Conservation (phyloP, 495 filamentous ascomycete genomes). For the Aspergillus hancockii region DNA sequence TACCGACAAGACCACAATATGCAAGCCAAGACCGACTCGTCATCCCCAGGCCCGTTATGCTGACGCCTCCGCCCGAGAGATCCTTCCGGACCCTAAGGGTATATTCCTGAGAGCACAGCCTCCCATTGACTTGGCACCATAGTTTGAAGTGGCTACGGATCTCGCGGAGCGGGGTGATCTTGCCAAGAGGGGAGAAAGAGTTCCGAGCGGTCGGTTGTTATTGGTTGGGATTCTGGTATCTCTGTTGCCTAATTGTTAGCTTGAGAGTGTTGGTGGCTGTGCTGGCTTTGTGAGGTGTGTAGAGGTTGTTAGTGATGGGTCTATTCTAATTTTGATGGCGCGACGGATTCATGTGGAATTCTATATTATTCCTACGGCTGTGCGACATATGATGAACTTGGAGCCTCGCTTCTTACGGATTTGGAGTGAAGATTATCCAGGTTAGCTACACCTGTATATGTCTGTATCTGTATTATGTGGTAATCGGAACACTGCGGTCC, state of each 20-base stretch:
- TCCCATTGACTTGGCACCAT: neutral
- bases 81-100: neutral
- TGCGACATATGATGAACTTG: no score
- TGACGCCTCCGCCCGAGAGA: neutral
- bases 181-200: neutral
- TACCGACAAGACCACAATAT: neutral
- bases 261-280: neutral
- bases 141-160: neutral
- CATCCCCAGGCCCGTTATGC: slow-evolving; percentile 9
- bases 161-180: neutral
- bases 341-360: no score
- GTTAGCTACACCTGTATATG: no score
- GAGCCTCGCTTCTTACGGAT: no score
- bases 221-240: neutral
- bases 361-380: no score
- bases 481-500: no score
- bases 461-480: neutral
- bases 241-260: neutral
- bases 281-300: neutral
- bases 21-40: slow-evolving; percentile 17
- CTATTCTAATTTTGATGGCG: no score
- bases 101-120: neutral
- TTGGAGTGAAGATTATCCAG: no score
- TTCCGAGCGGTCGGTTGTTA: neutral
- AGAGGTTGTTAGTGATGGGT: no score